Conservation (phyloP, 2,329 filamentous ascomycete genomes). For the Ceratocystis cubensis region DNA sequence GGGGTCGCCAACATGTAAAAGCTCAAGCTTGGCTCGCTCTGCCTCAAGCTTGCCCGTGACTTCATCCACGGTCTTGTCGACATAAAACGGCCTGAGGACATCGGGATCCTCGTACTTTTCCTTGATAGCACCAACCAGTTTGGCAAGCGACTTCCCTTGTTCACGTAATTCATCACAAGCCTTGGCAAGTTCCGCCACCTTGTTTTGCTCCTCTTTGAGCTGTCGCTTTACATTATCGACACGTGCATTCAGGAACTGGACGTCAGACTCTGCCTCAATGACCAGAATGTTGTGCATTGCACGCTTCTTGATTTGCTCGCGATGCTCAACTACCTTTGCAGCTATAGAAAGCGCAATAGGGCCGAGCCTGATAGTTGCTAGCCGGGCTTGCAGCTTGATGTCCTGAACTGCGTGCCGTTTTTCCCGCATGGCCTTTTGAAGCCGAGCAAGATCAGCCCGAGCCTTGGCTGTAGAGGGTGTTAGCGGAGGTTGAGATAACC, state of each 20-base stretch:
- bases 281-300: constrained; percentile 44
- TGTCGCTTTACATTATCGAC: constrained; percentile 46
- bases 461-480: background rate
- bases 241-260: constrained; percentile 52
- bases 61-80: constrained; percentile 45
- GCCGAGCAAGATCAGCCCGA: background rate
- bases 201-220: constrained; percentile 36
- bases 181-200: constrained; percentile 31
- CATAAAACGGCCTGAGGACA: constrained; percentile 34
- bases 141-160: constrained; percentile 28
- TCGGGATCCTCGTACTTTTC: constrained; percentile 30
- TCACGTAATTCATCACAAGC: constrained; percentile 29
- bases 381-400: constrained; percentile 8
- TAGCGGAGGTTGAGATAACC: background rate
- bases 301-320: constrained; percentile 13
- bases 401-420: constrained; percentile 49
- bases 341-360: constrained; percentile 5
- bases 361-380: constrained; percentile 11
- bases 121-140: constrained; percentile 22
- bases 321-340: constrained; percentile 14
- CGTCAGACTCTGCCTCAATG: constrained; percentile 75
- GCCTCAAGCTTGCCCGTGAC: constrained; percentile 62
- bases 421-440: constrained; percentile 36
- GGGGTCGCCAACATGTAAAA: constrained; percentile 67
- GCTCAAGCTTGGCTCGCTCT: constrained; percentile 61